Evolutionary conservation across 2,329 filamentous ascomycete genomes (phyloP).

Genomic region (Berkeleyomyces rouxiae): DNA sequence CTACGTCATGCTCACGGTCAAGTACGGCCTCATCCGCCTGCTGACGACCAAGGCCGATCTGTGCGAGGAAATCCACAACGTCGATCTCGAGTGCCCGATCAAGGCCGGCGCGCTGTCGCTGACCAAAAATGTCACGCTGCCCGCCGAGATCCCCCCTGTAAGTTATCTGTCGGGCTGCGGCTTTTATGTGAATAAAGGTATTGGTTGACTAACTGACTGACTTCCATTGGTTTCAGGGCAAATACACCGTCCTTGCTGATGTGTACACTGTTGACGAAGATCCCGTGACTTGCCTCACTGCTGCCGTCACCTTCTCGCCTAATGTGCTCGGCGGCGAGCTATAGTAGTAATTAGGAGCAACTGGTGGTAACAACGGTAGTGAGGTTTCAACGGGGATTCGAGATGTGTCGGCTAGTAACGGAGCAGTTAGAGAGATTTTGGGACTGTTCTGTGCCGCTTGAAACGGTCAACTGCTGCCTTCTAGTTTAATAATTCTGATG

Average conservation of each 20-base stretch:
- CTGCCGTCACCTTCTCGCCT: constrained; percentile 46
- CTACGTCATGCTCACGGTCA: constrained; percentile 69
- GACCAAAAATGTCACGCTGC: constrained; percentile 69
- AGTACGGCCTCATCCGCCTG: constrained; percentile 84
- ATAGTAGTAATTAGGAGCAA: constrained; percentile 15
- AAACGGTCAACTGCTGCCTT: too few species aligned
- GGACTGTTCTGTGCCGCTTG: too few species aligned
- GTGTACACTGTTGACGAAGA: constrained; percentile 57
- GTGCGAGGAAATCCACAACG: constrained; percentile 76
- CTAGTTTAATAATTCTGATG: too few species aligned
- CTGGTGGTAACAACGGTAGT: neutral
- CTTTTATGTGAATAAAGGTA: neutral
- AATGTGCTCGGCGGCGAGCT: constrained; percentile 27
- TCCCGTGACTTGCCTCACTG: constrained; percentile 75
- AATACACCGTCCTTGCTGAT: constrained; percentile 76
- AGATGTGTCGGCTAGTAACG: too few species aligned
- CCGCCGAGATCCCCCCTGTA: constrained; percentile 76
- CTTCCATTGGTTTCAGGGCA: constrained; percentile 42
- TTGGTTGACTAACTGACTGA: neutral
- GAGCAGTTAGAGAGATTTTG: too few species aligned
- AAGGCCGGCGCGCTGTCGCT: constrained; percentile 59
- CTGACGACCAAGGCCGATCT: constrained; percentile 68
- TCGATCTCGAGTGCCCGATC: constrained; percentile 78
- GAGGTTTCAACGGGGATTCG: neutral
- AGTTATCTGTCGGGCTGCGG: constrained; percentile 22